Evolutionary conservation across 192 early-diverging fungal species (phyloP).

Genomic region (Backusella westeae): DNA sequence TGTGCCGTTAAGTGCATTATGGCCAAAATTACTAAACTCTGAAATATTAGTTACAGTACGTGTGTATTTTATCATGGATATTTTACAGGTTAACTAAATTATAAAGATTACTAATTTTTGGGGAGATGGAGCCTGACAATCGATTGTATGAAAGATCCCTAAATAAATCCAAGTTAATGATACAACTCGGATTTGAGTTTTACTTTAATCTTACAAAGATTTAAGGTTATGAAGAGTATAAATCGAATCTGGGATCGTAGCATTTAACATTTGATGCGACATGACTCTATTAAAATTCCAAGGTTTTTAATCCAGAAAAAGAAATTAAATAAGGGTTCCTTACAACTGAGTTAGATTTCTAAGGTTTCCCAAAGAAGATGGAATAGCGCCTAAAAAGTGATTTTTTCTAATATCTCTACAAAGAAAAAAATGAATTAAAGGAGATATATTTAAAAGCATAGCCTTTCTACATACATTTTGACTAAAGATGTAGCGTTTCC

Average conservation of each 20-base stretch:
- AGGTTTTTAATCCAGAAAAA: neutral
- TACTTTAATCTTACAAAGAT: constrained; percentile 25
- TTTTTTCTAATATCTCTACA: constrained; percentile 10
- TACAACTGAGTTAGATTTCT: constrained; percentile 13
- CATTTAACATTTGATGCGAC: constrained; percentile 20
- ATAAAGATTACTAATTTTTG: constrained; percentile 19
- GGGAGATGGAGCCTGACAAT: constrained; percentile 23
- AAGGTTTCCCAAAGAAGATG: constrained; percentile 12
- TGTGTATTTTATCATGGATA: neutral
- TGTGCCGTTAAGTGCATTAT: constrained; percentile 19
- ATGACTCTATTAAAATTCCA: constrained; percentile 2
- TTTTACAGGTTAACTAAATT: constrained; percentile 30
- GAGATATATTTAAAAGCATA: neutral
- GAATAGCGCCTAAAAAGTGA: constrained; percentile 12
- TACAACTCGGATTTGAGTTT: neutral
- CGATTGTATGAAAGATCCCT: constrained; percentile 37
- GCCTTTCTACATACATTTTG: constrained; percentile 18
- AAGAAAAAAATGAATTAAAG: neutral
- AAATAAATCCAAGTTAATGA: neutral
- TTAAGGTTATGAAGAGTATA: constrained; percentile 15
- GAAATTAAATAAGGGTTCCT: neutral
- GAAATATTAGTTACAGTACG: neutral
- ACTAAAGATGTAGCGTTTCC: constrained; percentile 16
- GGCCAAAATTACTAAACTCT: constrained; percentile 9
- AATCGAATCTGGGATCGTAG: constrained; percentile 23